These are phyloP conservation scores for Excoecaria agallocha DNA, from an alignment of 345 rosid genomes.

Conservation along the genomic window DNA sequence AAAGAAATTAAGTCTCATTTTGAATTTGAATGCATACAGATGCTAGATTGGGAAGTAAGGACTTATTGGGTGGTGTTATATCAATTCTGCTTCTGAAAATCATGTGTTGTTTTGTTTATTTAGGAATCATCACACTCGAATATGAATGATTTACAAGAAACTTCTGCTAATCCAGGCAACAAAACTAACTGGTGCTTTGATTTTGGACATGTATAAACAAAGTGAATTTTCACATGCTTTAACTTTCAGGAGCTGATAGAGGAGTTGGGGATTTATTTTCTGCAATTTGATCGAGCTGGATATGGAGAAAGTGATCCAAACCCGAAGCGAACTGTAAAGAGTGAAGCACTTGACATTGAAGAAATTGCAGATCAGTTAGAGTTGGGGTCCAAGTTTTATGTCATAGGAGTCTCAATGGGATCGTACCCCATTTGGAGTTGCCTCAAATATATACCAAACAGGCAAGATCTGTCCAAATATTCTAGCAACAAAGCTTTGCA, in stretches of 20 bases:
- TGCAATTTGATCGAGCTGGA: constrained; percentile 81
- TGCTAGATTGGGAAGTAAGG: background rate
- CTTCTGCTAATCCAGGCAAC: background rate
- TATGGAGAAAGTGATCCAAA: constrained; percentile 86
- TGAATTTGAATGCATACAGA: background rate
- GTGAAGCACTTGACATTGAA: constrained; percentile 74
- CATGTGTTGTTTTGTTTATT: background rate
- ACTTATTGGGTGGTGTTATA: background rate
- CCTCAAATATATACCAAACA: constrained; percentile 79
- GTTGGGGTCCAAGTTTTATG: constrained; percentile 62
- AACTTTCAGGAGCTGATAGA: constrained; percentile 69
- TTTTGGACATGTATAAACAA: background rate
- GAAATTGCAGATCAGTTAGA: constrained; percentile 73
- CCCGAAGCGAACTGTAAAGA: constrained; percentile 60
- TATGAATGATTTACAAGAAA: background rate
- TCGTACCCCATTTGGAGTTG: constrained; percentile 88
- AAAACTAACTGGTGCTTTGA: constrained; percentile 6
- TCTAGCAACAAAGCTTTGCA: background rate
- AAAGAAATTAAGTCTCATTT: background rate
- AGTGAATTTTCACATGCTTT: constrained; percentile 30
- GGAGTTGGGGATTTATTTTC: constrained; percentile 61
- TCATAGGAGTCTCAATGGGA: constrained; percentile 88
- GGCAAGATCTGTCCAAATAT: constrained; percentile 40
- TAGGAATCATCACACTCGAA: background rate
- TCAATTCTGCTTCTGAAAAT: constrained; percentile 6